Base-by-base conservation (phyloP, 2,329 filamentous ascomycete species). In the Penicillium sp. region DNA sequence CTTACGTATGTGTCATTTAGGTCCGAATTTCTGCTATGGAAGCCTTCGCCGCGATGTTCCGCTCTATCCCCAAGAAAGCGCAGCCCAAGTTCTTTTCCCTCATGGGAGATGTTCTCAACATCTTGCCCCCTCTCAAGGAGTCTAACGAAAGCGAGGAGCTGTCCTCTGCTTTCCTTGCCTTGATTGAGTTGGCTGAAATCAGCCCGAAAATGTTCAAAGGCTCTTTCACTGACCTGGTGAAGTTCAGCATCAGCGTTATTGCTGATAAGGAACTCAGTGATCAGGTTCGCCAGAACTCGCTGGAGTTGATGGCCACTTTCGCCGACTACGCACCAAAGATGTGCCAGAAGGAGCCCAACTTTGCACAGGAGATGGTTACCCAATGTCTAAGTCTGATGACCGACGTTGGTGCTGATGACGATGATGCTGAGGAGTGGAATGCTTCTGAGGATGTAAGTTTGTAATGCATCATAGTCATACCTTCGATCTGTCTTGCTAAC, bases 361-460 rank as follows among this genome's bases (percentile, higher is more conserved):
- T 95, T 76, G 94, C 92, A 2, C 87, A 85, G 57, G 92, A 97
- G 62, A 99, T 99, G 94, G 95, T 99, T 61, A 97, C 92, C 1
- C 94, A 99, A 75, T 99, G 94, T 73, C 79, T 99, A 64, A 97
- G 93, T 65, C 78, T 99, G 65, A 99, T 99, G 94, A 97, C 94
- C 4, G 94, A 99, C 71, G 88, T 99, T 58, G 94, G 92, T 37
- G 82, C 88, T 58, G 94, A 97, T 64, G 94, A 99, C 65, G 93
- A 99, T 53, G 92, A 97, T 78, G 93, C 92, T 4, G 81, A 88
- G 18, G 94, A 97, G 66, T 99, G 94, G 94, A 89, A 96, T 62
- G 82, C 86, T 3, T 90, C 90, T 25, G 94, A 99, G 71, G 94
- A 99, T 79, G 88, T 90, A 76, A 77, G 87, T 81, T 7, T 45